These are phyloP conservation scores for Quercus gilva DNA, from an alignment of 306 rosid genomes.

Conservation along the genomic window DNA sequence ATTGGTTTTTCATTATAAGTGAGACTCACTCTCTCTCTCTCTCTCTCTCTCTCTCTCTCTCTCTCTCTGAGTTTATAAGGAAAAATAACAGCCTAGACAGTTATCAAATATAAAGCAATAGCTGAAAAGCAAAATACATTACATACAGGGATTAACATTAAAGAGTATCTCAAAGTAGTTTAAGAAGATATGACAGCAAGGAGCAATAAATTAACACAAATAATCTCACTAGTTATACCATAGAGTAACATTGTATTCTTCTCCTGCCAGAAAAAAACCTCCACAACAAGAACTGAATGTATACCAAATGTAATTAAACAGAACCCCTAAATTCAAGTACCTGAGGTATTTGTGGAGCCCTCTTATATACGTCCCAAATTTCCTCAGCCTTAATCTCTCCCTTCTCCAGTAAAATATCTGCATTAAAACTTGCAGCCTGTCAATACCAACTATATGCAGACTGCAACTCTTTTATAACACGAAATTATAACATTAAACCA, in stretches of 20 bases:
- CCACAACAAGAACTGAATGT: background rate
- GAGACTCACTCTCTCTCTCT: background rate
- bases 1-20: background rate
- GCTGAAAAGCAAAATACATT: background rate
- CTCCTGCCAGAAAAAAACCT: background rate
- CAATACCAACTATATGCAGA: conserved; percentile 6
- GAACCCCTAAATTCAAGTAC: conserved; percentile 35
- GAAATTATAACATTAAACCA: conserved; percentile 2
- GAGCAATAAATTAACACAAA: background rate
- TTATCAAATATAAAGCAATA: background rate
- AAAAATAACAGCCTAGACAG: background rate
- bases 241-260: background rate
- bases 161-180: background rate
- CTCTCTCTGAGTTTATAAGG: no score
- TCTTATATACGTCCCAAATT: conserved; percentile 75
- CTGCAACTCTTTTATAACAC: conserved; percentile 3
- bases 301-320: background rate
- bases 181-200: background rate
- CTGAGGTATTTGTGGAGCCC: conserved; percentile 66
- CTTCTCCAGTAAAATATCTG: conserved; percentile 86
- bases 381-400: conserved; percentile 77
- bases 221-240: background rate
- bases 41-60: no score
- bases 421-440: conserved; percentile 19
- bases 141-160: background rate